phyloP scores from a whole-genome alignment of 2,329 filamentous ascomycete species.

The Fusarium stilboides region DNA sequence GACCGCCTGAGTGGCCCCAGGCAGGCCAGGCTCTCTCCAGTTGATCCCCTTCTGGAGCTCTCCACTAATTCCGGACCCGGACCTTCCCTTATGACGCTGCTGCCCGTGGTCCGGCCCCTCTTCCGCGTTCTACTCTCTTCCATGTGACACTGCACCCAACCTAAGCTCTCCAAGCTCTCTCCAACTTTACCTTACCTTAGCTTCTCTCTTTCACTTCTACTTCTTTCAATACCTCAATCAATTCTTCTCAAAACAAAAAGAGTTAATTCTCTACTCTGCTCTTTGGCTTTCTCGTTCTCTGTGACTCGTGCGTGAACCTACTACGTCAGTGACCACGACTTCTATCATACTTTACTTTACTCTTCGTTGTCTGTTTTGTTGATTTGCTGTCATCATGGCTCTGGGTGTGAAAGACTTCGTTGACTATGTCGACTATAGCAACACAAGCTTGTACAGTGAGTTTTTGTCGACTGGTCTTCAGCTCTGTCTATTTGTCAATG shows the following conservation, averaged over 20 bases:
- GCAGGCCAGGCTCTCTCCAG: constrained; percentile 15
- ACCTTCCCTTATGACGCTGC: constrained; percentile 35
- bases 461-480: constrained; percentile 37
- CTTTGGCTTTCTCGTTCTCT: constrained; percentile 4
- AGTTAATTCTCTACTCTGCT: not conserved
- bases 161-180: constrained; percentile 20
- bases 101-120: constrained; percentile 26
- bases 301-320: constrained; percentile 38
- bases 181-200: constrained; percentile 13
- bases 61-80: constrained; percentile 7
- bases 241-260: constrained; percentile 17
- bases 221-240: constrained; percentile 9
- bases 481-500: constrained; percentile 11
- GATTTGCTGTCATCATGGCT: constrained; percentile 55
- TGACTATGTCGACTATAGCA: constrained; percentile 77
- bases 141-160: constrained; percentile 38
- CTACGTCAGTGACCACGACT: constrained; percentile 38
- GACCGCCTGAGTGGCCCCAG: too few relatives aligned
- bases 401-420: constrained; percentile 62
- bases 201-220: constrained; percentile 2
- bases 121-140: constrained; percentile 42
- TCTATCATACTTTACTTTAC: constrained; percentile 15
- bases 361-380: constrained; percentile 8
- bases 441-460: constrained; percentile 77
- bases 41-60: constrained; percentile 18